Evolutionary conservation across 176 grass and related monocot genomes (phyloP).

Genomic region (Stipa capillata): DNA sequence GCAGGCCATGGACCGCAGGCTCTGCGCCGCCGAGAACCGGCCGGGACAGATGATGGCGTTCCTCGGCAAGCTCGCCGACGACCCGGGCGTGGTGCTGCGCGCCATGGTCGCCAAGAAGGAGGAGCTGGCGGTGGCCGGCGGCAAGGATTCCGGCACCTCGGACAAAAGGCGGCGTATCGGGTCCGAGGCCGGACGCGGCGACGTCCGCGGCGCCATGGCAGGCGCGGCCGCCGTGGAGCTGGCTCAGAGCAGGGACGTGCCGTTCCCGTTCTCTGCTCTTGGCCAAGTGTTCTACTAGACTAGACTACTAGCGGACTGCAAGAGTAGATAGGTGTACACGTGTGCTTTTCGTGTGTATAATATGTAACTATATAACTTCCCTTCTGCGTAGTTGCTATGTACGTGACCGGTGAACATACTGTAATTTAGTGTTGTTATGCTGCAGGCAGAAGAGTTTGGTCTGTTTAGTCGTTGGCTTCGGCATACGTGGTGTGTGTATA

Average conservation of each 20-base stretch:
- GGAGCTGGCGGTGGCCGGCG: neutral
- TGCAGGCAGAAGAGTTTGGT: too few relatives aligned
- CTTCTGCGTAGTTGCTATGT: too few relatives aligned
- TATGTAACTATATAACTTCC: too few relatives aligned
- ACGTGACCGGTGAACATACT: too few relatives aligned
- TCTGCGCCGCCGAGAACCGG: slow-evolving; percentile 31
- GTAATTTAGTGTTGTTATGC: too few relatives aligned
- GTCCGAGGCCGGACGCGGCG: neutral
- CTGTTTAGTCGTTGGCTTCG: too few relatives aligned
- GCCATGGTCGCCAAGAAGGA: slow-evolving; percentile 44
- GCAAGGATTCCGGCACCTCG: neutral
- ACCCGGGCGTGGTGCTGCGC: slow-evolving; percentile 27
- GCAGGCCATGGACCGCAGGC: slow-evolving; percentile 38
- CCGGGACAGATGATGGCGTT: slow-evolving; percentile 52
- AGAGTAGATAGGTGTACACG: neutral
- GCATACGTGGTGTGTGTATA: too few relatives aligned
- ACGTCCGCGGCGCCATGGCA: neutral
- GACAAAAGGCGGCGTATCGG: slow-evolving; percentile 23
- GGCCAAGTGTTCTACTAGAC: slow-evolving; percentile 46
- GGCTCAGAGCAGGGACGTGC: slow-evolving; percentile 7
- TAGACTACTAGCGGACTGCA: slow-evolving; percentile 16
- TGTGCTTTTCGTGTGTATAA: neutral
- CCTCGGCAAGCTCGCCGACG: slow-evolving; percentile 47
- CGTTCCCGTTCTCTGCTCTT: slow-evolving; percentile 34
- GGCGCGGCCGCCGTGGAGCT: neutral